Conservation (phyloP, 352 stramenopile genomes). For the Globisporangium uncinulatum region DNA sequence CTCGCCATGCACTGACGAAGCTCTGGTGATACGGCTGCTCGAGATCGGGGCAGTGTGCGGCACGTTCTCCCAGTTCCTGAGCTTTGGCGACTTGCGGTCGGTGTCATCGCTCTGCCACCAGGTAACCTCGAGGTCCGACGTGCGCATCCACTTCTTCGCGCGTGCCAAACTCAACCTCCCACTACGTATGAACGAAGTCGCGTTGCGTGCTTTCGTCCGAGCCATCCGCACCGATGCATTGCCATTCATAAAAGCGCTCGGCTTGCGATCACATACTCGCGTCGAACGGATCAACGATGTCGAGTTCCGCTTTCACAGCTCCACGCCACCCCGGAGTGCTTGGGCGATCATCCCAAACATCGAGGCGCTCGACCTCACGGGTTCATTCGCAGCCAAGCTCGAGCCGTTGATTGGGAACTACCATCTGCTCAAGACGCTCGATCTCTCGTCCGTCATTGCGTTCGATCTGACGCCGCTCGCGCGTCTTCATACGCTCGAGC, state of each 20-base stretch:
- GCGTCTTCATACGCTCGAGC: not conserved
- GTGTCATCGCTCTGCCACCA: slow-evolving; percentile 1
- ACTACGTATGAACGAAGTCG: not conserved
- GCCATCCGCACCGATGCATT: not conserved
- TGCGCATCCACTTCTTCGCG: not conserved
- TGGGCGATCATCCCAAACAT: not conserved
- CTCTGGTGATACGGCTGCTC: not conserved
- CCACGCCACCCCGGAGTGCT: not conserved
- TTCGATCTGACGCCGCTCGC: not conserved
- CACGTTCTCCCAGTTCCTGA: not conserved
- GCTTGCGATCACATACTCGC: not conserved
- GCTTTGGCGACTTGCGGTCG: not conserved
- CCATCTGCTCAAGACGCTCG: not conserved
- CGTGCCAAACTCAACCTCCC: not conserved
- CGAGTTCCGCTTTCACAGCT: not conserved
- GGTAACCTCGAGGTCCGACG: not conserved
- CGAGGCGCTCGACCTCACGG: not conserved
- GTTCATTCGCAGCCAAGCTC: not conserved
- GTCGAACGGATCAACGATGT: too few relatives aligned
- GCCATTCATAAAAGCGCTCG: not conserved
- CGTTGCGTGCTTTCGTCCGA: not conserved
- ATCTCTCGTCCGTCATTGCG: not conserved
- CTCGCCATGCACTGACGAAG: too few relatives aligned
- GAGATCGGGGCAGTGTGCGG: not conserved
- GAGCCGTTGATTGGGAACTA: not conserved